A percentile compares a stretch with the other conserved stretches of the same genome.
Evolutionary conservation across 345 rosid species (phyloP).

Genomic region (Acer negundo): DNA sequence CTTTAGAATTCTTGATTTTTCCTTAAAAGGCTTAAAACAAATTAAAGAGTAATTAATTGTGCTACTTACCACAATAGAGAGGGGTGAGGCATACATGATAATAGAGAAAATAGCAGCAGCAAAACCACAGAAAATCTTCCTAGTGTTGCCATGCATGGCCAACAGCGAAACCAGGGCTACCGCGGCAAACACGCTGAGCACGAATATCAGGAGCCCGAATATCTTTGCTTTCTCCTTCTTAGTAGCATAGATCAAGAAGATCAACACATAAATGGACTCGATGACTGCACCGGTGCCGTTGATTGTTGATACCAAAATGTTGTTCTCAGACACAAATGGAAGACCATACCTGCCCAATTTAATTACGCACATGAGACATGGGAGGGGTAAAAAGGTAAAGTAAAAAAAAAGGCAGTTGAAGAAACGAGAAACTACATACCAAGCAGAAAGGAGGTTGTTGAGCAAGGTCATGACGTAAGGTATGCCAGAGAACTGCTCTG

Average conservation of each 20-base stretch:
- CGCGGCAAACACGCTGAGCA: constrained; percentile 54
- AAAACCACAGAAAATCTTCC: constrained; percentile 83
- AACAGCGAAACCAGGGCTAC: constrained; percentile 69
- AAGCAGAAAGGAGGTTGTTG: constrained; percentile 96
- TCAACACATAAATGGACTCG: constrained; percentile 64
- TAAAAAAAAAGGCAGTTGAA: neutral
- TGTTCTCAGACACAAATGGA: constrained; percentile 84
- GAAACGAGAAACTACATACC: constrained; percentile 47
- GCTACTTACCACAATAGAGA: constrained; percentile 80
- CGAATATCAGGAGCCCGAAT: constrained; percentile 50
- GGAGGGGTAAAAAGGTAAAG: neutral
- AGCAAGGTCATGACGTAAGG: constrained; percentile 95
- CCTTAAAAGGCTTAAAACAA: too few species aligned
- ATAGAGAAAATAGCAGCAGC: constrained; percentile 87
- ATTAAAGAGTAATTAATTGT: neutral
- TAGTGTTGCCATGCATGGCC: constrained; percentile 60
- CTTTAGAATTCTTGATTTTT: neutral
- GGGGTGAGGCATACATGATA: constrained; percentile 96
- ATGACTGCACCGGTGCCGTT: constrained; percentile 81
- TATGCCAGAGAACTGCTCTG: constrained; percentile 95
- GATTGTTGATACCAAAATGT: constrained; percentile 73
- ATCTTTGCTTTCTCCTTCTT: constrained; percentile 79
- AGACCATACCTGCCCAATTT: constrained; percentile 74
- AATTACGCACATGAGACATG: neutral
- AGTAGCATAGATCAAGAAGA: constrained; percentile 66